Evolutionary conservation across 2,329 filamentous ascomycete species (phyloP).

Genomic region (Leptosphaerulina australis): DNA sequence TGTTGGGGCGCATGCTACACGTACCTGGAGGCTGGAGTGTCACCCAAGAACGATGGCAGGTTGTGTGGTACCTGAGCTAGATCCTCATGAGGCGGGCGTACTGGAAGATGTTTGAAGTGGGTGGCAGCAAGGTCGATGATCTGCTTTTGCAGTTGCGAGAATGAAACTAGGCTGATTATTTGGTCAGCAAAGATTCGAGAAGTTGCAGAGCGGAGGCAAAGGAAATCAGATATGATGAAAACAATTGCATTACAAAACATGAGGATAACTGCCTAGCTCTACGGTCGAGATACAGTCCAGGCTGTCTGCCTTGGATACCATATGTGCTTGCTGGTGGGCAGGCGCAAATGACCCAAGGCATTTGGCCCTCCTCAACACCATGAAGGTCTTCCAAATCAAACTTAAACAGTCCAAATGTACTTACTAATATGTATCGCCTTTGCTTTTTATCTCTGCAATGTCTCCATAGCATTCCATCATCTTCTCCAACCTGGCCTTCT

Average conservation of each 20-base stretch:
- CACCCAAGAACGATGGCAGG: conserved; percentile 61
- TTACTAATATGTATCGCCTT: conserved; percentile 54
- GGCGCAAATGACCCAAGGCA: conserved; percentile 21
- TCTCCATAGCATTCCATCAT: conserved; percentile 52
- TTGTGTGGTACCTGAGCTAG: conserved; percentile 59
- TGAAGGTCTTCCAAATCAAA: conserved; percentile 22
- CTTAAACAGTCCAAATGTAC: conserved; percentile 37
- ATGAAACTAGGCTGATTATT: conserved; percentile 55
- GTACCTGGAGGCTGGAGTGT: conserved; percentile 56
- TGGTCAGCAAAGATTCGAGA: conserved; percentile 26
- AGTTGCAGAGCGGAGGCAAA: conserved; percentile 15
- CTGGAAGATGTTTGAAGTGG: conserved; percentile 59
- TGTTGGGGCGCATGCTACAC: conserved; percentile 3
- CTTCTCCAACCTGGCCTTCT: conserved; percentile 52
- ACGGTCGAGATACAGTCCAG: conserved; percentile 19
- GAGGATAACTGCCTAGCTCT: conserved; percentile 20
- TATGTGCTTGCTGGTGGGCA: conserved; percentile 14
- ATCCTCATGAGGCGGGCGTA: conserved; percentile 57
- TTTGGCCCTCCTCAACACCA: conserved; percentile 21
- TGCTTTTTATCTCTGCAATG: conserved; percentile 52
- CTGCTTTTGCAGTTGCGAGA: conserved; percentile 58
- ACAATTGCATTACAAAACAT: conserved; percentile 36
- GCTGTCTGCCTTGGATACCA: conserved; percentile 20
- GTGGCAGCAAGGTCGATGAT: conserved; percentile 59
- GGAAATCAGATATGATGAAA: conserved; percentile 15